Evolutionary conservation across 2,329 filamentous ascomycete genomes (phyloP), one percentile per base, ranked within the genome.

Genomic region (Cladophialophora exuberans): DNA sequence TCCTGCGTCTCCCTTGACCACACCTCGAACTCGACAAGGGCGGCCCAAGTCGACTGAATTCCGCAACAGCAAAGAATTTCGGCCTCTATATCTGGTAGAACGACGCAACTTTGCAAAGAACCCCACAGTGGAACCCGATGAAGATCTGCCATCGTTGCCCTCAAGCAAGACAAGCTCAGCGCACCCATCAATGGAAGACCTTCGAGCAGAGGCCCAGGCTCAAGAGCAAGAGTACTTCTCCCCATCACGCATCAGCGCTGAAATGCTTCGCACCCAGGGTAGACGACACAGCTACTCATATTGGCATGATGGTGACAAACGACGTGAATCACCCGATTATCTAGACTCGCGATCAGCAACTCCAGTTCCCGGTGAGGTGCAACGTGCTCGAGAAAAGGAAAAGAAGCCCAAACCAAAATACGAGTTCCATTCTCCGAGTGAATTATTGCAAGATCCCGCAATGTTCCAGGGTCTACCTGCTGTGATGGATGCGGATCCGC

Each of bases 1-100:
- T 25, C 70, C 70, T n/a, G 69, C 61, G 15, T 78, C 77, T 6
- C 78, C 78, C 22, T 70, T 69, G 6, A 65, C 70, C 17, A 64
- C 68, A 13, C 43, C 65, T 28, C 62, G 67, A n/a, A 67, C 69
- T 10, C 73, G 76, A 26, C 76, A 78, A 57, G 69, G 70, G 41
- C 76, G 79, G 30, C 71, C 75, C 1, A 73, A 71, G 48, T 83
- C 80, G 1, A 73, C 74, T 3, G 79, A 83, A 58, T 82, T 82
- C 66, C 77, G 73, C 56, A 72, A 71, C 30, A 74, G 71, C 15
- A 82, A 82, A 51, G 90, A 94, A 67, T 86, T 92, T 65, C 86
- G 88, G 62, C 92, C 92, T 0, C 75, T 97, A 6, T 93, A 89
- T 71, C 84, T 96, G 18, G 83, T 96, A 5, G 89, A 95, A 69